Conservation (phyloP, 305 asterid species). For the Solanum aculeatissimum region DNA sequence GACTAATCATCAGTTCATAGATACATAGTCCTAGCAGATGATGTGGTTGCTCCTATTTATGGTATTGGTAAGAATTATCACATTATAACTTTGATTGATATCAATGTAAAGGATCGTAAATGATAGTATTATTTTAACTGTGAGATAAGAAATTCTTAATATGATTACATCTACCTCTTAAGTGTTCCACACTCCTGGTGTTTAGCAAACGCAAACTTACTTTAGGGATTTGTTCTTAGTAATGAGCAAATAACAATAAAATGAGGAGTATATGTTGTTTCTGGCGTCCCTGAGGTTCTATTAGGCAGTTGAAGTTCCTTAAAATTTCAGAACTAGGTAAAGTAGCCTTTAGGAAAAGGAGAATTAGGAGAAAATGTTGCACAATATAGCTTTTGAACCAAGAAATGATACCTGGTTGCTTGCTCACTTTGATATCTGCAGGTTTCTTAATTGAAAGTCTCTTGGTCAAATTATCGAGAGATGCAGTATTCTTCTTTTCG, state of each 20-base stretch:
- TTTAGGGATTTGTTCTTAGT: not conserved
- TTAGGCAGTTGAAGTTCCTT: not conserved
- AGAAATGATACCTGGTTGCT: slow-evolving; percentile 42
- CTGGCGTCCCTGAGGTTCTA: not conserved
- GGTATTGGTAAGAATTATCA: not conserved
- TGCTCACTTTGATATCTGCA: slow-evolving; percentile 26
- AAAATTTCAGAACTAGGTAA: not conserved
- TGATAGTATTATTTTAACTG: not conserved
- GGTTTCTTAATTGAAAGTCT: slow-evolving; percentile 35
- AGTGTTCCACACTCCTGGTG: not conserved
- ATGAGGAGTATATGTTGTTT: not conserved
- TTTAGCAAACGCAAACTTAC: not conserved
- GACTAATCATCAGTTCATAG: not conserved
- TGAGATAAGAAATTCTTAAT: not conserved
- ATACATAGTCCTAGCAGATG: not conserved
- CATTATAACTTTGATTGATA: not conserved
- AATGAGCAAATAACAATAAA: not conserved
- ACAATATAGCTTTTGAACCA: not conserved
- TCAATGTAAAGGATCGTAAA: not conserved
- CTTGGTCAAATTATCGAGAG: slow-evolving; percentile 25
- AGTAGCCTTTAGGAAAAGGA: not conserved
- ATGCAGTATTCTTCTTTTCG: slow-evolving; percentile 23
- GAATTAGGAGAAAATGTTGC: not conserved
- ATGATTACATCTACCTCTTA: not conserved
- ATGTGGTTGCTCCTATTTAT: not conserved